These are phyloP conservation scores for Fusarium brachygibbosum DNA, from an alignment of 2,329 filamentous ascomycete genomes.

Conservation along the genomic window DNA sequence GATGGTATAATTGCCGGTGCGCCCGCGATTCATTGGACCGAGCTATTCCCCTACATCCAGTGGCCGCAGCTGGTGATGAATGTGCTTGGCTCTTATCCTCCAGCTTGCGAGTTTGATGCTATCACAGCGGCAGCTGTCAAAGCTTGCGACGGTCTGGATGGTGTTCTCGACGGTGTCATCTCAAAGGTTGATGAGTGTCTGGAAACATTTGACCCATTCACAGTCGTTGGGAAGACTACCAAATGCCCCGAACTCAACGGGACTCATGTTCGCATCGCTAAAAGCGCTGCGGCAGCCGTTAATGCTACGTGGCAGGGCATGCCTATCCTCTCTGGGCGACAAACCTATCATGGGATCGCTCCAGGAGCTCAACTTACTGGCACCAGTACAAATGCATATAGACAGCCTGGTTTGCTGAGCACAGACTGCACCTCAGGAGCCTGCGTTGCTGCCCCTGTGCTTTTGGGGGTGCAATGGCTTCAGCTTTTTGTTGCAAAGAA, in stretches of 20 bases:
- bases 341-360: background rate
- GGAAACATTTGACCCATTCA: background rate
- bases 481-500: constrained; percentile 6
- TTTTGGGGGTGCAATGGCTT: background rate
- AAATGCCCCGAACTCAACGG: background rate
- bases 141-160: background rate
- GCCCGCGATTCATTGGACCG: constrained; percentile 4
- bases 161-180: background rate
- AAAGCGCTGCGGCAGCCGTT: background rate
- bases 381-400: background rate
- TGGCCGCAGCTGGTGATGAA: constrained; percentile 2
- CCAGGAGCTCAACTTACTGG: background rate
- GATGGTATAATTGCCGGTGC: constrained; percentile 35
- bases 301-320: background rate
- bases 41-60: background rate
- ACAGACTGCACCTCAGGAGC: background rate
- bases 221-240: background rate
- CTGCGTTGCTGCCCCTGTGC: background rate
- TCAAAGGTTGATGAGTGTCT: background rate
- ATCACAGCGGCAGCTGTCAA: background rate
- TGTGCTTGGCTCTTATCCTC: constrained; percentile 1
- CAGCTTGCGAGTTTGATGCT: background rate
- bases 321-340: background rate
- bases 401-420: background rate
- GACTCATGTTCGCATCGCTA: background rate